These are phyloP conservation scores for Phenoliferia sp. DNA, from an alignment of 1,284 basidiomycete species.

Conservation along the genomic window DNA sequence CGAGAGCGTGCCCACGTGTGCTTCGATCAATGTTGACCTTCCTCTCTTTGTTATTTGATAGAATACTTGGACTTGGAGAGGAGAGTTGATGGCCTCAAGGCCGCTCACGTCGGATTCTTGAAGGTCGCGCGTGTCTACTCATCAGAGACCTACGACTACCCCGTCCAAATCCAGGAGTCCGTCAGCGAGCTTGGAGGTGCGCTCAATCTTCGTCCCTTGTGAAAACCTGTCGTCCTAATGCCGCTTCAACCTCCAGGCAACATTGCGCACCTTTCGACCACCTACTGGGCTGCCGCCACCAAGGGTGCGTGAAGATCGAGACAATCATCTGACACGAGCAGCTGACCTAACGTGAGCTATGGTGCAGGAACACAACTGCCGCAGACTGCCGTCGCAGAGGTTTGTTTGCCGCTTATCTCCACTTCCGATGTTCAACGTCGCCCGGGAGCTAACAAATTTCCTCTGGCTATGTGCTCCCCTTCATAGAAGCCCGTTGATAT, in stretches of 20 bases:
- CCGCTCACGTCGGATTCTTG: conserved; percentile 66
- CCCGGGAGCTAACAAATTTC: neutral
- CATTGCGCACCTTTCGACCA: conserved; percentile 69
- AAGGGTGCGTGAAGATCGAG: conserved; percentile 46
- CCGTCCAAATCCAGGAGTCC: conserved; percentile 51
- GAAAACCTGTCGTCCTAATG: neutral
- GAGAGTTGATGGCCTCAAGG: conserved; percentile 85
- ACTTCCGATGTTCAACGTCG: conserved; percentile 23
- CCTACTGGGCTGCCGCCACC: conserved; percentile 85
- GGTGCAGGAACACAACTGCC: conserved; percentile 69
- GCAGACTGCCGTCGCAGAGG: conserved; percentile 57
- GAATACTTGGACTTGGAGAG: conserved; percentile 92
- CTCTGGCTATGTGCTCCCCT: conserved; percentile 45
- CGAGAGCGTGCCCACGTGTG: neutral
- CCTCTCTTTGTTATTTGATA: conserved; percentile 40
- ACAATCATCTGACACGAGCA: neutral
- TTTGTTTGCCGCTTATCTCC: conserved; percentile 1
- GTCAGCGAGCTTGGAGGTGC: conserved; percentile 47
- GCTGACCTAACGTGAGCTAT: neutral
- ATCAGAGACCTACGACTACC: conserved; percentile 81
- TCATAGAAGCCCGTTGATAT: conserved; percentile 40
- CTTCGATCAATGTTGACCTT: neutral
- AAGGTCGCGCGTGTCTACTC: conserved; percentile 71
- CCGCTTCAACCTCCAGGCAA: neutral
- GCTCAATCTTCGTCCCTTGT: conserved; percentile 29